Conservation (phyloP, 768 basidiomycete species). For the Pleurotus ostreatus region DNA sequence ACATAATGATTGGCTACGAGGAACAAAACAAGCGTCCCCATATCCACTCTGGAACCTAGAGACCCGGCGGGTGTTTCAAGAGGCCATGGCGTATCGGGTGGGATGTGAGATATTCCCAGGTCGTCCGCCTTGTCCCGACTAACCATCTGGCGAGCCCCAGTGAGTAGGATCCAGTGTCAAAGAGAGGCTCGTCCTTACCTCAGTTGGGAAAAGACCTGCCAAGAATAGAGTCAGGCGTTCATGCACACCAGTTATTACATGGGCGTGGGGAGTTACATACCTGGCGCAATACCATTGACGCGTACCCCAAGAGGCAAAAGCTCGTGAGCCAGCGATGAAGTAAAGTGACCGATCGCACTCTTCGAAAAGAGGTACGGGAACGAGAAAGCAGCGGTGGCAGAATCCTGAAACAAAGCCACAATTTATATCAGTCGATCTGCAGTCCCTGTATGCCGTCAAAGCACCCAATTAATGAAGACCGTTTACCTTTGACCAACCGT, state of each 20-base stretch:
- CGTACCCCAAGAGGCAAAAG: slow-evolving; percentile 41
- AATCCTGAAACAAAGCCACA: slow-evolving; percentile 24
- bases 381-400: slow-evolving; percentile 32
- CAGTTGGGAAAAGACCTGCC: slow-evolving; percentile 28
- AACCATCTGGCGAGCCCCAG: slow-evolving; percentile 22
- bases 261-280: slow-evolving; percentile 13
- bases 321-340: slow-evolving; percentile 42
- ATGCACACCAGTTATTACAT: background rate
- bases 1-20: slow-evolving; percentile 44
- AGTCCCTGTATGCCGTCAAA: too few relatives aligned
- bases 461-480: background rate
- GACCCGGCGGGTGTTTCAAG: slow-evolving; percentile 32
- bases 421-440: background rate
- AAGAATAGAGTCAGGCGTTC: background rate
- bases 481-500: slow-evolving; percentile 45
- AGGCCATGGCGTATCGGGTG: slow-evolving; percentile 12
- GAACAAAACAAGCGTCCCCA: slow-evolving; percentile 39
- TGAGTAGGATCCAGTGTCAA: background rate
- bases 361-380: slow-evolving; percentile 48
- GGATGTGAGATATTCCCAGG: slow-evolving; percentile 19
- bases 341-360: slow-evolving; percentile 43
- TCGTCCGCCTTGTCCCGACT: slow-evolving; percentile 20
- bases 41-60: slow-evolving; percentile 33
- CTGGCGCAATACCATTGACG: slow-evolving; percentile 47
- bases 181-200: slow-evolving; percentile 11